A percentile compares a stretch with the other conserved stretches of the same genome.
Evolutionary conservation across 345 rosid genomes (phyloP).

Genomic region (Salix udensis): DNA sequence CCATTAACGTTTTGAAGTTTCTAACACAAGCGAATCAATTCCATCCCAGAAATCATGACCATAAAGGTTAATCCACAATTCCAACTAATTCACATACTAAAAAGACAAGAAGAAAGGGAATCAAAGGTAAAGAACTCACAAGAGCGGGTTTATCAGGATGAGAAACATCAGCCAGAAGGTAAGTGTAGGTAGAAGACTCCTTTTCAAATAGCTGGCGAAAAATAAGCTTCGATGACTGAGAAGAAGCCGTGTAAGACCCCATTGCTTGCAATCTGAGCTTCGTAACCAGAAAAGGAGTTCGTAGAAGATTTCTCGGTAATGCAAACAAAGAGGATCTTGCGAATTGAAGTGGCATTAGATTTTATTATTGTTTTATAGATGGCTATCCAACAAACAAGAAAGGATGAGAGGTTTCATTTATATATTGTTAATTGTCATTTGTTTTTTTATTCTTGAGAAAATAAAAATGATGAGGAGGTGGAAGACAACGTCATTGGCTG

Average conservation of each 20-base stretch:
- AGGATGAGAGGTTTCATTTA: too few relatives aligned
- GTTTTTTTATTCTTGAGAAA: too few relatives aligned
- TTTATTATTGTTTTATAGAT: too few relatives aligned
- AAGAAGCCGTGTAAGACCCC: neutral
- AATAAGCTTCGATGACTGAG: slow-evolving; percentile 44
- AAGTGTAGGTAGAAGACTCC: slow-evolving; percentile 84
- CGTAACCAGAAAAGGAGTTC: neutral
- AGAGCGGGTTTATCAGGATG: slow-evolving; percentile 88
- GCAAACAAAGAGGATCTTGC: neutral
- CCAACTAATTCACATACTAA: too few relatives aligned
- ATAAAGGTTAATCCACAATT: too few relatives aligned
- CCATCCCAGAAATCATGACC: too few relatives aligned
- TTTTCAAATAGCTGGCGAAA: slow-evolving; percentile 91
- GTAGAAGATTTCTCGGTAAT: neutral
- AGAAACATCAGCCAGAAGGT: slow-evolving; percentile 79
- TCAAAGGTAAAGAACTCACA: slow-evolving; percentile 25
- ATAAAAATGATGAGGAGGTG: too few relatives aligned
- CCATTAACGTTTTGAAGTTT: too few relatives aligned
- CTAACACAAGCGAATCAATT: too few relatives aligned
- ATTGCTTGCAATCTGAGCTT: neutral
- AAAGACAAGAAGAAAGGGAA: neutral
- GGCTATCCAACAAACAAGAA: too few relatives aligned
- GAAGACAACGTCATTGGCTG: too few relatives aligned
- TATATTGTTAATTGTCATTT: too few relatives aligned
- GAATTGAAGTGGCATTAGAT: neutral